Percentiles rank a stretch among this genome's conserved stretches.
Evolutionary conservation across 495 filamentous ascomycete species (phyloP).

Genomic region (Neurospora tetraspora): DNA sequence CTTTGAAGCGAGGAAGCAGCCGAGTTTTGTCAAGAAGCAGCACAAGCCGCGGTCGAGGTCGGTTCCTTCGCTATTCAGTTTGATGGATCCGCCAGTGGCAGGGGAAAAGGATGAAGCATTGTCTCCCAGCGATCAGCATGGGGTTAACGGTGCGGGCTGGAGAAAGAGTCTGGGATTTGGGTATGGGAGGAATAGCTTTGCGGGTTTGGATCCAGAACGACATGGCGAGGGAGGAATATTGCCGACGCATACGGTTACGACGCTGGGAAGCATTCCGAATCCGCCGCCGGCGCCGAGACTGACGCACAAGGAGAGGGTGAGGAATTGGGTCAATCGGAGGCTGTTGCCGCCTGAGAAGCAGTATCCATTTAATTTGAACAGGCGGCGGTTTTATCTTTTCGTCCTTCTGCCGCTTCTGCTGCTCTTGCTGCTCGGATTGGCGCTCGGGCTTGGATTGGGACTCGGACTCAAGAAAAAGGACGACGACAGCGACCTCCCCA

Average conservation of each 20-base stretch:
- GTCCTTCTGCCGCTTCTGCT: neutral
- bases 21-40: neutral
- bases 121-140: neutral
- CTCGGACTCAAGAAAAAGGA: neutral
- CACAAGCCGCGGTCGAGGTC: neutral
- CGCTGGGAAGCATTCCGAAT: neutral
- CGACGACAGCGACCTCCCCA: neutral
- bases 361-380: neutral
- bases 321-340: neutral
- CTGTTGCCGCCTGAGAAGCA: neutral
- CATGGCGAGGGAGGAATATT: neutral
- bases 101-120: neutral
- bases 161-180: neutral
- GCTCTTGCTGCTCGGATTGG: neutral
- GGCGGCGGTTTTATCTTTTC: neutral
- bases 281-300: neutral
- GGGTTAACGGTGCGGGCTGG: neutral
- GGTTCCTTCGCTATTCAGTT: neutral
- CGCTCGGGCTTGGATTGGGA: neutral
- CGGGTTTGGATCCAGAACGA: neutral
- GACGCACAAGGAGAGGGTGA: neutral
- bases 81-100: neutral
- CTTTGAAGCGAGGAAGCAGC: slow-evolving; percentile 1
- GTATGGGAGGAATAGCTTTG: neutral
- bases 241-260: neutral